Evolutionary conservation across 768 basidiomycete genomes (phyloP).

Genomic region (Naganishia antarctica): DNA sequence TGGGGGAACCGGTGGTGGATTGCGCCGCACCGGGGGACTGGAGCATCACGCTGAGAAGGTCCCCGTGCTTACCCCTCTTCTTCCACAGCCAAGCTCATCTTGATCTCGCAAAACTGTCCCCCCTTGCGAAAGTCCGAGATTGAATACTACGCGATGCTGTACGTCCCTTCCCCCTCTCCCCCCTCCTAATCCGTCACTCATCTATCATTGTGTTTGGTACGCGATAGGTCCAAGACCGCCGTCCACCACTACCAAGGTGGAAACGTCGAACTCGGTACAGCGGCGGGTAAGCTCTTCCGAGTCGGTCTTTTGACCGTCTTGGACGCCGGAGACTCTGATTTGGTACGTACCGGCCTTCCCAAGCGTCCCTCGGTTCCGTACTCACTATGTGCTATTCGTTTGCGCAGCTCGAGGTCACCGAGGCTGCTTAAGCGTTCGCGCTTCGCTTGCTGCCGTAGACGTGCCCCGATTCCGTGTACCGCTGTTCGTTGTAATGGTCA

Average conservation of each 20-base stretch:
- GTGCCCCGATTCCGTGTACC: background rate
- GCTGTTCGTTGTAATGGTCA: too few relatives aligned
- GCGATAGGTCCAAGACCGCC: slow-evolving; percentile 81
- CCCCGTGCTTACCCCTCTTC: slow-evolving; percentile 65
- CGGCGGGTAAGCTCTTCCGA: slow-evolving; percentile 98
- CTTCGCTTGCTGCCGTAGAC: background rate
- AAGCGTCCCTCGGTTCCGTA: background rate
- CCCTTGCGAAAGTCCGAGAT: slow-evolving; percentile 98
- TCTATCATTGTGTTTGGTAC: too few relatives aligned
- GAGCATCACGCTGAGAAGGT: slow-evolving; percentile 99
- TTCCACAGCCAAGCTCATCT: slow-evolving; percentile 82
- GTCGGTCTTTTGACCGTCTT: slow-evolving; percentile 97
- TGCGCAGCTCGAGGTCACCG: slow-evolving; percentile 17
- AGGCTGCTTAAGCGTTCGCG: slow-evolving; percentile 15
- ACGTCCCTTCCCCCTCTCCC: slow-evolving; percentile 24
- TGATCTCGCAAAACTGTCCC: slow-evolving; percentile 98
- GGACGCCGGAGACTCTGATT: slow-evolving; percentile 93
- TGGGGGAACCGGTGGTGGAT: background rate
- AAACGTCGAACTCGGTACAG: slow-evolving; percentile 96
- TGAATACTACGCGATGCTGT: slow-evolving; percentile 99
- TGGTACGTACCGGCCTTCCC: slow-evolving; percentile 49
- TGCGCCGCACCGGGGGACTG: slow-evolving; percentile 61
- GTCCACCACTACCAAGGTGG: slow-evolving; percentile 98
- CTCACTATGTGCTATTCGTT: background rate
- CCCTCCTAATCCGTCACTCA: too few relatives aligned